phyloP scores from a whole-genome alignment of 192 early-diverging fungal species.

The Coemansia sp. region DNA sequence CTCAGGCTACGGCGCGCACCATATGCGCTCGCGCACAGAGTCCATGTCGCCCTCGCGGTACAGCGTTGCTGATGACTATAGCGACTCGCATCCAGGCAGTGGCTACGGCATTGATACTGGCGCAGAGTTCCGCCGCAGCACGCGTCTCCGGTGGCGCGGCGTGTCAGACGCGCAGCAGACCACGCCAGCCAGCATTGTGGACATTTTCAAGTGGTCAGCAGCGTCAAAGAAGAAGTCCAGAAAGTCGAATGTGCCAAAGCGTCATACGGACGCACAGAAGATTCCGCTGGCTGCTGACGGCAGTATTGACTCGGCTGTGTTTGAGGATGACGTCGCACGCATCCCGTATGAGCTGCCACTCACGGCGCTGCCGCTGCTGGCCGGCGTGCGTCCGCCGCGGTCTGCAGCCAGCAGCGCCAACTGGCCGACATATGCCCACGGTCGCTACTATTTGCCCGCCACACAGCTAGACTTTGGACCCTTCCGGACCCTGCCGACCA shows the following conservation, averaged over 20 bases:
- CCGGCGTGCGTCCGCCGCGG: conserved; percentile 1
- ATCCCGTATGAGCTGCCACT: conserved; percentile 13
- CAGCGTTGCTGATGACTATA: conserved; percentile 26
- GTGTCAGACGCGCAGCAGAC: conserved; percentile 3
- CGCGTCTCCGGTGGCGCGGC: conserved; percentile 42
- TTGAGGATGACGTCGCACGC: conserved; percentile 33
- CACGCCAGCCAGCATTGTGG: conserved; percentile 35
- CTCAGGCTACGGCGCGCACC: conserved; percentile 2
- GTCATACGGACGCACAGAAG: conserved; percentile 26
- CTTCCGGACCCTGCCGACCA: background rate
- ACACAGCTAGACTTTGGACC: conserved; percentile 34
- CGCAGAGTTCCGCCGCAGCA: conserved; percentile 26
- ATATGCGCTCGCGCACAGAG: conserved; percentile 16
- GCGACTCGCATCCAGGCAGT: conserved; percentile 23
- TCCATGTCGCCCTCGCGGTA: conserved; percentile 25
- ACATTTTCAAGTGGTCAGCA: conserved; percentile 43
- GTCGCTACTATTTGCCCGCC: conserved; percentile 23
- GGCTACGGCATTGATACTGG: background rate
- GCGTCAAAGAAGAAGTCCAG: conserved; percentile 15
- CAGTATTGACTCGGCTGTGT: conserved; percentile 32
- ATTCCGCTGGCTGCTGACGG: conserved; percentile 31
- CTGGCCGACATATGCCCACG: conserved; percentile 17
- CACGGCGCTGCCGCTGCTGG: conserved; percentile 14
- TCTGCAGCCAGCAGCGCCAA: background rate
- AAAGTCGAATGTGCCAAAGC: conserved; percentile 23